Base-by-base conservation (phyloP, 2,329 filamentous ascomycete genomes). In the Chrysosporium keratinophilum region DNA sequence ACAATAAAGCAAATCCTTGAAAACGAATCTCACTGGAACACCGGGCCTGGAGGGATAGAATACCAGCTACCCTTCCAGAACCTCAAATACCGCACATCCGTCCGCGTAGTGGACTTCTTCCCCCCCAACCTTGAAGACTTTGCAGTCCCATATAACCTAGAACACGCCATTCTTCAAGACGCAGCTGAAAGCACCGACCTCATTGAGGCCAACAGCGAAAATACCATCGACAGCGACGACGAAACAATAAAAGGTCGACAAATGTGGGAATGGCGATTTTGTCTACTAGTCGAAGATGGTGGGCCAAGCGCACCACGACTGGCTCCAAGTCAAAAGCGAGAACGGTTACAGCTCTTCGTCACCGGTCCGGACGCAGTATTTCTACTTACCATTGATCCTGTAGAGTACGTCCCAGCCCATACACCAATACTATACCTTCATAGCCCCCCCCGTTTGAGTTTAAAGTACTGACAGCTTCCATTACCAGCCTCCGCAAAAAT, bases 211-310 rank as follows among this genome's bases (percentile, higher is more conserved):
- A 55, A 53, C 9, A 52, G 57, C 23, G 60, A 47, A 28, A 49
- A 53, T 3, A 28, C 23, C 23, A 3, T 28, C 5, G 50, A 58
- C n/a, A 54, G 57, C 10, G 56, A 53, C 9, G 53, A 58, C 28
- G 60, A 46, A 28, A 48, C 53, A 20, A 46, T 47, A 52, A 41
- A 39, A 6, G 15, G 28, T 31, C 28, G 37, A 31, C 54, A 35
- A 23, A 63, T 67, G 6, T 95, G 88, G 86, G 82, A 93, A 67
- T 96, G 90, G 90, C 78, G 80, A 12, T 96, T 96, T 68, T 80
- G 79, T 19, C 75, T 97, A 20, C 75, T 85, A 11, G 78, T 96
- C 1, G 86, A 95, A 67, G 87, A 90, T 59, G 82, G 79, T 0
- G 66, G 71, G 33, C 64, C 71, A 3, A 65, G 40, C 10, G 40